Evolutionary conservation across 805 yeast genomes (phyloP), one percentile per base, ranked within the genome.

Genomic region (Wickerhamomyces canadensis): DNA sequence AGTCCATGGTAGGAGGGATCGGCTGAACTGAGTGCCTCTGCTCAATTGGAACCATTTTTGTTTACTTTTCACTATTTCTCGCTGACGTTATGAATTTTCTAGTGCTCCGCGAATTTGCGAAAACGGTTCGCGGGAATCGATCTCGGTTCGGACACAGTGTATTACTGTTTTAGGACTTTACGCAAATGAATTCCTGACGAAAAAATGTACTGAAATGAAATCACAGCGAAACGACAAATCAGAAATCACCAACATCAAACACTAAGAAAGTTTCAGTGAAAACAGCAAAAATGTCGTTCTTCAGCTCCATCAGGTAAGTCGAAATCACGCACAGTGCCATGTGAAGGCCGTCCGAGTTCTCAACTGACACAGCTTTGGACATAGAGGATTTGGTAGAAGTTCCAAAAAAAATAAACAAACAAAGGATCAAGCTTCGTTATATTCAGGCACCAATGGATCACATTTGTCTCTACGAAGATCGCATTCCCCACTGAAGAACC

Each of bases 331-430:
- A 13, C 6, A 19, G 15, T n/a, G 23, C 6, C 17, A 24, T 11
- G 14, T 6, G 25, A 18, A 30, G 32, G 29, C 22, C 16, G n/a
- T n/a, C n/a, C n/a, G n/a, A n/a, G n/a, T n/a, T 26, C 14, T 25
- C 36, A 19, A 41, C 23, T 30, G 34, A 41, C 40, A 72, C 78
- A 22, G 19, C 37, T 25, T 7, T n/a, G 6, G 10, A 10, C 15
- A 11, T 14, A 29, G 32, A 55, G 80, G 83, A 9, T 74, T 78
- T 45, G 80, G 83, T n/a, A 69, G 83, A 51, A 63, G 64, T 38
- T 66, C 72, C 13, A 70, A 72, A 40, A 70, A 70, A 54, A 68
- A 57, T 44, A 68, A 70, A 51, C 63, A 62, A 25, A 55, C 52
- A 29, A 55, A 54, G 19, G 57, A 54, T 27, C 55, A 48, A 41